Evolutionary conservation across 2,329 filamentous ascomycete species (phyloP), one percentile per base, ranked within the genome.

Genomic region (Botryotinia narcissicola): DNA sequence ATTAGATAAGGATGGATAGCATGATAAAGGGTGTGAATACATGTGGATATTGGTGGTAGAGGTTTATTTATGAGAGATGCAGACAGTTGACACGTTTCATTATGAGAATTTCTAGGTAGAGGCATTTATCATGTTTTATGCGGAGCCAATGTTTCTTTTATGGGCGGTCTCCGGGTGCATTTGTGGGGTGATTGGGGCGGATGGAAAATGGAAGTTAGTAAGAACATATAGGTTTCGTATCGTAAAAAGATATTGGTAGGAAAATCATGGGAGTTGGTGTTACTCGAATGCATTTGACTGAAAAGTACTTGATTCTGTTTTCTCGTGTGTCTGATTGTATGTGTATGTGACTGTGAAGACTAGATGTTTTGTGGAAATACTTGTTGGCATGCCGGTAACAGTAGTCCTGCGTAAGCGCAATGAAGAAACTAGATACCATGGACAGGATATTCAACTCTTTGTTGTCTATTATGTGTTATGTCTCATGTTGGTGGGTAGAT

Each of bases 261-360:
- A 40, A 51, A 67, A 67, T 67, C 16, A 67, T 29, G 12, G 63
- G 63, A 67, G 44, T 67, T 67, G 32, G 44, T 51, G 32, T 67
- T 67, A 37, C 44, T n/a, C 40, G 22, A 67, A 67, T 67, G 63
- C 63, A 67, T 48, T 67, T 40, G 7, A 51, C 35, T 67, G 44
- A 37, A 51, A 51, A 67, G n/a, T 64, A 46, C 29, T 22, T n/a
- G 14, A 42, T 16, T 63, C 29, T 42, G 29, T 32, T 44, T 46
- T 22, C 29, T 22, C 9, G 0, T 46, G 12, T 18, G 9, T 63
- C 18, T 29, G 61, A 20, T n/a, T 6, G 37, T n/a, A 12, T 62
- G 35, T 62, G 22, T 25, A 6, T 44, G 61, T 42, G 16, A 7
- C 42, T 44, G 42, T 42, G 61, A 29, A 63, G 4, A 29, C 42